Evolutionary conservation across 2,329 filamentous ascomycete genomes (phyloP).

Genomic region (Fusarium equiseti): DNA sequence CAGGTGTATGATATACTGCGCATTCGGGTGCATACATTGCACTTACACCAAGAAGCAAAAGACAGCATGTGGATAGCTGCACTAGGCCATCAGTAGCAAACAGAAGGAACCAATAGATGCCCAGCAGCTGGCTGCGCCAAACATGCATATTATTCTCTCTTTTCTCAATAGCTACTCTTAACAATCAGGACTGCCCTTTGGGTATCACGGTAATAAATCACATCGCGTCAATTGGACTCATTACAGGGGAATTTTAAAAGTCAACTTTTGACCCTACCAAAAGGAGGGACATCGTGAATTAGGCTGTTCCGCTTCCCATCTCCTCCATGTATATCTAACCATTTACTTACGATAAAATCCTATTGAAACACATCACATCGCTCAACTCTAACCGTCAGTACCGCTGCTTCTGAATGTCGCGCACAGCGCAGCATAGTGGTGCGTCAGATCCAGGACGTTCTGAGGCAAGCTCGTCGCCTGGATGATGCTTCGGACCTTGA

Average conservation of each 20-base stretch:
- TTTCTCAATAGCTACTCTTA: neutral
- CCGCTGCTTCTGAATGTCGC: slow-evolving; percentile 95
- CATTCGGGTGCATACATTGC: neutral
- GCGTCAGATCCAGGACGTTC: slow-evolving; percentile 91
- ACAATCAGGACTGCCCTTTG: neutral
- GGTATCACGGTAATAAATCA: neutral
- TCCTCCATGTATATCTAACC: slow-evolving; percentile 29
- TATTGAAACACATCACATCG: slow-evolving; percentile 14
- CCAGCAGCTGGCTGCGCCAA: neutral
- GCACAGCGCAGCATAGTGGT: slow-evolving; percentile 95
- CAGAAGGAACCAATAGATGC: neutral
- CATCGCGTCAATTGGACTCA: neutral
- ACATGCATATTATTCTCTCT: neutral
- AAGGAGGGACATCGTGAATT: slow-evolving; percentile 26
- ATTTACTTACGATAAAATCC: slow-evolving; percentile 9
- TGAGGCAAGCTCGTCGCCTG: slow-evolving; percentile 95
- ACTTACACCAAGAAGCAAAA: neutral
- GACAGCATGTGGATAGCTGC: neutral
- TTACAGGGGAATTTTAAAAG: slow-evolving; percentile 1
- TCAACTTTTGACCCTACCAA: slow-evolving; percentile 31
- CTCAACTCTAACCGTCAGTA: slow-evolving; percentile 75
- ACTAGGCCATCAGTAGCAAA: neutral
- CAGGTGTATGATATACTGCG: neutral
- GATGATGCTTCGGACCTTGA: slow-evolving; percentile 97
- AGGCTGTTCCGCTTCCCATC: slow-evolving; percentile 29